phyloP scores from a whole-genome alignment of 257 asterid species.

The Paulownia fortunei region DNA sequence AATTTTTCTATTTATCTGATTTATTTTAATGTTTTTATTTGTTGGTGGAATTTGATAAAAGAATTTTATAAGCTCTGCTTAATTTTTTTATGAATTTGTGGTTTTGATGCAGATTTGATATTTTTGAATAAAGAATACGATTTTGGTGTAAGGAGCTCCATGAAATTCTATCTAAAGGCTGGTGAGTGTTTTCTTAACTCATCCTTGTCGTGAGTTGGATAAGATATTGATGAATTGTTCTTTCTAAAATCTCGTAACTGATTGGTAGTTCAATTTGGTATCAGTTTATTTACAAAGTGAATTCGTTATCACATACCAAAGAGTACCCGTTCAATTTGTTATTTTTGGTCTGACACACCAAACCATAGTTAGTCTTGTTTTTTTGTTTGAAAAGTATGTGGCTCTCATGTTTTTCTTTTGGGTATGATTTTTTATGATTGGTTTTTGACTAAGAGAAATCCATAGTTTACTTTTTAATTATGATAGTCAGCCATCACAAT shows the following conservation, averaged over 20 bases:
- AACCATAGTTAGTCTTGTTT: not conserved
- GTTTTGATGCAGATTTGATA: too few species aligned
- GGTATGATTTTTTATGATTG: not conserved
- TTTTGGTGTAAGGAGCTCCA: not conserved
- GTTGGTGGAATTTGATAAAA: too few species aligned
- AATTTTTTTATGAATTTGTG: too few species aligned
- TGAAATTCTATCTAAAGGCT: not conserved
- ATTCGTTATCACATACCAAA: not conserved
- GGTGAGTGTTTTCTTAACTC: not conserved
- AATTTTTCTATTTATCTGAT: too few species aligned
- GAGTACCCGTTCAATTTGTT: not conserved
- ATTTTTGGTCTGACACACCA: not conserved
- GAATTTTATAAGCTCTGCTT: too few species aligned
- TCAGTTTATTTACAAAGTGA: not conserved
- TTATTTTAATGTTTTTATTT: too few species aligned
- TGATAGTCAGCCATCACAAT: slow-evolving; percentile 36
- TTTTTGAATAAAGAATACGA: too few species aligned
- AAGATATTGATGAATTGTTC: not conserved
- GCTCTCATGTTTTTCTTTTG: not conserved
- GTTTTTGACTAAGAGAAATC: not conserved
- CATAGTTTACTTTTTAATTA: not conserved
- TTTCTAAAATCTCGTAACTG: not conserved
- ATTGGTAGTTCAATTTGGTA: not conserved
- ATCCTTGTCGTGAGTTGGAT: not conserved
- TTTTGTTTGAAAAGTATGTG: not conserved